A percentile compares a stretch with the other conserved stretches of the same genome.
These are phyloP conservation scores for Citrus sp. DNA, from an alignment of 345 rosid genomes.

Conservation along the genomic window DNA sequence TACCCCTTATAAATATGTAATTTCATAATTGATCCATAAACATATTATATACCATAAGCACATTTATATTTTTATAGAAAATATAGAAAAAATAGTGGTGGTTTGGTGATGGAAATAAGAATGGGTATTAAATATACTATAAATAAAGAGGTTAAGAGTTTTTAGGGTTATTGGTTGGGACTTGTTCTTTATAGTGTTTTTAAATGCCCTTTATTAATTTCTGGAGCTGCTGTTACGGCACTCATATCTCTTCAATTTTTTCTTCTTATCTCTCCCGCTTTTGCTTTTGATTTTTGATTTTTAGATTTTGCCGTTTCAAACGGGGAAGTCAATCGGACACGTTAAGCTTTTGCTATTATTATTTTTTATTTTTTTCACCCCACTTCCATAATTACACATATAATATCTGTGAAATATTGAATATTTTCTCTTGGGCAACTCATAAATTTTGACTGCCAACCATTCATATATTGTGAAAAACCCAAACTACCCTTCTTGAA, in stretches of 20 bases:
- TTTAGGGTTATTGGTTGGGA: background rate
- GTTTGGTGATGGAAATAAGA: background rate
- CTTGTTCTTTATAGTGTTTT: background rate
- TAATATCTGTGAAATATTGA: too few species aligned
- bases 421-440: background rate
- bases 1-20: background rate
- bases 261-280: background rate
- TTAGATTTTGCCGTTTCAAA: slow-evolving; percentile 32
- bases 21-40: background rate
- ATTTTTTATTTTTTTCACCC: background rate
- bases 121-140: background rate
- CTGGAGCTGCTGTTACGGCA: slow-evolving; percentile 30
- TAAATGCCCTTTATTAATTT: slow-evolving; percentile 3
- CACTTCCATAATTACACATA: background rate
- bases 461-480: background rate
- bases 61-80: background rate
- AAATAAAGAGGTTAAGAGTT: background rate
- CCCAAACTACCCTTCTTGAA: slow-evolving; percentile 1
- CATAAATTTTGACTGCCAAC: background rate
- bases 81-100: background rate
- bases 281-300: background rate
- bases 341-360: background rate
- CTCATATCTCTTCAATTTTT: slow-evolving; percentile 14
- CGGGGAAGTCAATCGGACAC: slow-evolving; percentile 27
- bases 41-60: background rate